Conservation (phyloP, 192 early-diverging fungal species). For the Coemansia sp. region DNA sequence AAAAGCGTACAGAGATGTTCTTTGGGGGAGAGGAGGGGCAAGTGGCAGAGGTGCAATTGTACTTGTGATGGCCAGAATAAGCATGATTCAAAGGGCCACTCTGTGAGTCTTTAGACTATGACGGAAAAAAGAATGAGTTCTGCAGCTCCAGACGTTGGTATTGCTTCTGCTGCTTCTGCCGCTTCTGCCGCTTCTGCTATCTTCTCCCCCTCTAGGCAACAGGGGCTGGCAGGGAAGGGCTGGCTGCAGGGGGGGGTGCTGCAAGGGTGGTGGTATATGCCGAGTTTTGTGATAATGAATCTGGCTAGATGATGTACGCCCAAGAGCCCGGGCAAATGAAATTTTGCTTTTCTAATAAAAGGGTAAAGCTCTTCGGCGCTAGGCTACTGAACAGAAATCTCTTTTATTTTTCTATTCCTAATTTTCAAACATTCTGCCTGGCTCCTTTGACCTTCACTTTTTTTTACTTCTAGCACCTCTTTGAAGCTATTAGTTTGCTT, state of each 20-base stretch:
- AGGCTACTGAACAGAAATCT: background rate
- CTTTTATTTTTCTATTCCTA: background rate
- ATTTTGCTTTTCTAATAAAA: conserved; percentile 18
- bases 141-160: no score
- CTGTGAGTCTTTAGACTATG: no score
- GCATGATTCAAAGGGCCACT: background rate
- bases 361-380: conserved; percentile 21
- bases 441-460: background rate
- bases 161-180: no score
- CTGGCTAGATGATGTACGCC: conserved; percentile 29
- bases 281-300: conserved; percentile 31
- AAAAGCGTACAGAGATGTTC: conserved; percentile 3
- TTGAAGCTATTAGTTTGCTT: background rate
- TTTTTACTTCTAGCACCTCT: background rate
- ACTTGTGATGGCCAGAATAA: background rate
- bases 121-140: no score
- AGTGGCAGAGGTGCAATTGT: conserved; percentile 6
- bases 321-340: conserved; percentile 42
- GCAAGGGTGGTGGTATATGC: conserved; percentile 33
- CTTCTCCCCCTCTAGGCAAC: no score
- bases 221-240: conserved; percentile 7
- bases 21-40: conserved; percentile 1
- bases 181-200: no score
- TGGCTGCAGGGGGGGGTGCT: conserved; percentile 13
- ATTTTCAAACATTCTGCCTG: background rate